Conservation (phyloP, 169 alveolate genomes). For the Eimeria falciformis region DNA sequence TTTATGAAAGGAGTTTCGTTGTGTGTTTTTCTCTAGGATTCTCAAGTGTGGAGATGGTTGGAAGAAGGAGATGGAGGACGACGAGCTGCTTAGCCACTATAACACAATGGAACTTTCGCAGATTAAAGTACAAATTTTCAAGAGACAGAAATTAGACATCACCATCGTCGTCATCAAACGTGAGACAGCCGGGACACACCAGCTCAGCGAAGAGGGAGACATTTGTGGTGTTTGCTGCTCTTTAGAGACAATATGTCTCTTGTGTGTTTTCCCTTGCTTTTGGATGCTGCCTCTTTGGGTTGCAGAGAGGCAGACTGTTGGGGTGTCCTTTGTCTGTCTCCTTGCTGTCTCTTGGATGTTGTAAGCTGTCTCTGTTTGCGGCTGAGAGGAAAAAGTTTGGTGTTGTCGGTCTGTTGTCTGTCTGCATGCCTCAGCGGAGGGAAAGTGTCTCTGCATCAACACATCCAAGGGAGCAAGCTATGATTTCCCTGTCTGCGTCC, state of each 20-base stretch:
- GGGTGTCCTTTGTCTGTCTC: no score
- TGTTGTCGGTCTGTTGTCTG: not conserved
- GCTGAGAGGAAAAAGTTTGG: no score
- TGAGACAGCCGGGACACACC: no score
- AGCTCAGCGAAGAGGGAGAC: no score
- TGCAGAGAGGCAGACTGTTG: no score
- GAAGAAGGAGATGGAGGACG: not conserved
- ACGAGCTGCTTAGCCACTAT: not conserved
- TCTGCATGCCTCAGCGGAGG: conserved; percentile 27
- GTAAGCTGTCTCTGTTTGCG: no score
- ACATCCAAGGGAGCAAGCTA: not conserved
- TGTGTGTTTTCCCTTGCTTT: no score
- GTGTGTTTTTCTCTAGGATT: not conserved
- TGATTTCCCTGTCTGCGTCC: conserved; percentile 20
- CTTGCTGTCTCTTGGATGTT: no score
- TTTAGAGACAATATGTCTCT: no score
- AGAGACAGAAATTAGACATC: not conserved
- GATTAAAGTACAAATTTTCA: not conserved
- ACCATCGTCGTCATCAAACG: not conserved
- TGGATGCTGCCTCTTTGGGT: no score
- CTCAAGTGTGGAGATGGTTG: not conserved
- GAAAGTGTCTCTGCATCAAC: conserved; percentile 49
- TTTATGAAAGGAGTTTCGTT: not conserved
- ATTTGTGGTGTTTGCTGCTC: no score
- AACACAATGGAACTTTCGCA: conserved; percentile 23